Evolutionary conservation across 352 stramenopile genomes (phyloP).

Genomic region (Phytophthora capsici): DNA sequence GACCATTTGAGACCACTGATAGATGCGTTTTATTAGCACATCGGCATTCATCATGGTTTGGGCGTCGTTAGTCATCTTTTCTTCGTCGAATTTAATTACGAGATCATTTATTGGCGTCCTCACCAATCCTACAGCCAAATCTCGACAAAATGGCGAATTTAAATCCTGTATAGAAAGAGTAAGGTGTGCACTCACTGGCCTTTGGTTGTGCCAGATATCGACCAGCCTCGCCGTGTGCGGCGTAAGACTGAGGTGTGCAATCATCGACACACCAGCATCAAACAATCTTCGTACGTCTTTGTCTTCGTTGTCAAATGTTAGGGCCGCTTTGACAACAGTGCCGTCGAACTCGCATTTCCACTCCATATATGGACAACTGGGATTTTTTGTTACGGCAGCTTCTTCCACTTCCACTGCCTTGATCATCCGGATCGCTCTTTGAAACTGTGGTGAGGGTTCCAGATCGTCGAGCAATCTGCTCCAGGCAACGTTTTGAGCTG

Average conservation of each 20-base stretch:
- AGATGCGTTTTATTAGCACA: neutral
- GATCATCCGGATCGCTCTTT: neutral
- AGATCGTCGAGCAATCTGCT: neutral
- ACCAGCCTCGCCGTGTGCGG: neutral
- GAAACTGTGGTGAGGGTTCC: neutral
- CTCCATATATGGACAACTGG: neutral
- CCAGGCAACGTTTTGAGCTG: neutral
- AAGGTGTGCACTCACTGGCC: neutral
- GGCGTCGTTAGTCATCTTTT: neutral
- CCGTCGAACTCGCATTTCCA: neutral
- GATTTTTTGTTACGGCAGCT: neutral
- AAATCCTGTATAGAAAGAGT: neutral
- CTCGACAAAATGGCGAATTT: neutral
- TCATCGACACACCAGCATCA: neutral
- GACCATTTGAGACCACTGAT: neutral
- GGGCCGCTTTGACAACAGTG: neutral
- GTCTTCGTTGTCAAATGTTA: neutral
- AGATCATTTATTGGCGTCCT: neutral
- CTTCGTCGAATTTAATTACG: neutral
- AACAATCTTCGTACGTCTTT: neutral
- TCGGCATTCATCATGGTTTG: neutral
- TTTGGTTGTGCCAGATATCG: neutral
- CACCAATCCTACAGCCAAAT: neutral
- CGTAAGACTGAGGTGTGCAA: neutral
- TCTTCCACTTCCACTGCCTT: neutral